phyloP scores from a whole-genome alignment of 345 rosid genomes.

The Dovyalis caffra region DNA sequence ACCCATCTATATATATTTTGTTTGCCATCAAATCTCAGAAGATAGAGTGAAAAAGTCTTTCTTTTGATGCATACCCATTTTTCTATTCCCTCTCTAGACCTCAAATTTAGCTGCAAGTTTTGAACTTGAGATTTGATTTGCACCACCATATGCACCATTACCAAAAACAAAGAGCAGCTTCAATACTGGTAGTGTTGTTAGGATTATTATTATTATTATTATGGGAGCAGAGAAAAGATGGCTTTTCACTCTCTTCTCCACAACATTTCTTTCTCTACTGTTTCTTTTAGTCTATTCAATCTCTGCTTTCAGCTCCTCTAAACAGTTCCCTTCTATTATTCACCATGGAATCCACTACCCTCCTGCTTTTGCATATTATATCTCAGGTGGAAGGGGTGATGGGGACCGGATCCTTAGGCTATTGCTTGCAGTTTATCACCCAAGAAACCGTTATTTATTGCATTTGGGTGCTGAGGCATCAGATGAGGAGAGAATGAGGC shows the following conservation, averaged over 20 bases:
- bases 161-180: conserved; percentile 12
- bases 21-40: conserved; percentile 1
- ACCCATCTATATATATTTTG: neutral
- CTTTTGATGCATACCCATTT: conserved; percentile 9
- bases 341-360: conserved; percentile 81
- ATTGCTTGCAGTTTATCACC: conserved; percentile 88
- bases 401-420: conserved; percentile 71
- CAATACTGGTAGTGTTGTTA: neutral
- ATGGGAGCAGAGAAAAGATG: conserved; percentile 98
- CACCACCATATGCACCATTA: conserved; percentile 40
- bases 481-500: conserved; percentile 60
- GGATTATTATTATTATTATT: neutral
- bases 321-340: conserved; percentile 60
- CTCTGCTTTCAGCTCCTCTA: conserved; percentile 70
- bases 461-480: conserved; percentile 82
- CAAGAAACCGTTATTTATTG: conserved; percentile 83
- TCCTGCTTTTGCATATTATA: conserved; percentile 71
- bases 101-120: conserved; percentile 3
- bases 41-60: neutral
- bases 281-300: conserved; percentile 73
- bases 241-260: conserved; percentile 82
- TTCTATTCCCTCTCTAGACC: neutral
- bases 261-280: conserved; percentile 61
- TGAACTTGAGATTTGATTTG: conserved; percentile 18
- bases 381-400: conserved; percentile 76